Evolutionary conservation across 2,329 filamentous ascomycete species (phyloP), one percentile per base, ranked within the genome.

Genomic region (Uncinocarpus reesii): DNA sequence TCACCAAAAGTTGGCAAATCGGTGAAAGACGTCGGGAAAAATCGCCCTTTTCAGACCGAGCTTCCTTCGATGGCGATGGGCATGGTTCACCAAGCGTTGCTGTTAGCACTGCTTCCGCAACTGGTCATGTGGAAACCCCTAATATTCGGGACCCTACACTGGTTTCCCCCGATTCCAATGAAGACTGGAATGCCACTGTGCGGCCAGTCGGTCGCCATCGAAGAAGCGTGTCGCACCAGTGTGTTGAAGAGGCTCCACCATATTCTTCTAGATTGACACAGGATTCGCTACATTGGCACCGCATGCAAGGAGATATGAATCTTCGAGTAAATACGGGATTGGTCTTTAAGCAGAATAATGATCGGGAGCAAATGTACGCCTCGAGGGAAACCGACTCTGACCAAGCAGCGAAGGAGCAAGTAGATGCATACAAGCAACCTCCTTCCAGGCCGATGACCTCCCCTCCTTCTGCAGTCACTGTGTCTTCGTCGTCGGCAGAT

Each of bases 401-500:
- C n/a, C 37, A 44, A 18, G 20, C 29, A 11, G 42, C 31, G 37
- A 32, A 8, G 16, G 11, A 48, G 4, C 44, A 35, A 11, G 3
- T 31, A 18, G 32, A 44, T 13, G 20, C n/a, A 6, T 41, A 42
- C 21, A 15, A 38, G 7, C 23, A 37, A 31, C 29, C 31, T 13
- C 49, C 40, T 20, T 23, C 42, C 16, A 36, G 47, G n/a, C 48
- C 52, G 15, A 54, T 54, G 23, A 55, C 53, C 1, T 69, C 66
- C 2, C 65, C 63, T 20, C 67, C 67, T 1, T 70, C 67, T n/a
- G 67, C 68, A 28, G 64, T 64, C 26, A 71, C 69, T 10, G 68
- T 71, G 15, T 71, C 69, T 10, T 71, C 69, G 5, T 69, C 68
- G 1, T 68, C 68, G n/a, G 63, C 65, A 28, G 69, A 68, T 46